Percentiles rank a stretch among this genome's conserved stretches.
Conservation (phyloP, 805 yeast species). For the Vanderwaltozyma tropicalis region DNA sequence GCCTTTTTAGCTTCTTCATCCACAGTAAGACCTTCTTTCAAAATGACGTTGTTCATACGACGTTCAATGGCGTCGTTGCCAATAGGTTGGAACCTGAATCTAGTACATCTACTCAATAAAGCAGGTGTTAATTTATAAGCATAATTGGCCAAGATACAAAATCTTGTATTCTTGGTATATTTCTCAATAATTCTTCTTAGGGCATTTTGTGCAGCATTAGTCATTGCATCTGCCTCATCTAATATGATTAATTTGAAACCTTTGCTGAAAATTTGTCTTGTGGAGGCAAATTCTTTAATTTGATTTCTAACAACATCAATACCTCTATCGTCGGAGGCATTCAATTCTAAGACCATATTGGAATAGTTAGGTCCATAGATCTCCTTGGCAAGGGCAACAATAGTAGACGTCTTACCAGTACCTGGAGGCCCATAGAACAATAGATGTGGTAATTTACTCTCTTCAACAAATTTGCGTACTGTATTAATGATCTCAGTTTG, state of each 20-base stretch:
- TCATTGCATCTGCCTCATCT: slow-evolving; percentile 96
- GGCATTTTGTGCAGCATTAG: slow-evolving; percentile 77
- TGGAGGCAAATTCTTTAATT: slow-evolving; percentile 91
- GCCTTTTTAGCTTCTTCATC: slow-evolving; percentile 51
- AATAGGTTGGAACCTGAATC: slow-evolving; percentile 87
- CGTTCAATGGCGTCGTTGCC: slow-evolving; percentile 53
- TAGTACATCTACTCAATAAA: slow-evolving; percentile 82
- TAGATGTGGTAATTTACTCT: slow-evolving; percentile 80
- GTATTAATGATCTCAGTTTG: slow-evolving; percentile 81
- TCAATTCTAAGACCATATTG: slow-evolving; percentile 87
- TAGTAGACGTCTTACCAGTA: slow-evolving; percentile 85
- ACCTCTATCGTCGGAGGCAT: slow-evolving; percentile 96
- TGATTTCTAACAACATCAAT: slow-evolving; percentile 96
- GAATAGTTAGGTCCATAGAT: slow-evolving; percentile 72
- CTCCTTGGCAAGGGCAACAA: slow-evolving; percentile 77
- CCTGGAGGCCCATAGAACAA: slow-evolving; percentile 95
- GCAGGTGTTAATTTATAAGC: slow-evolving; percentile 95
- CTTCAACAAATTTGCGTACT: slow-evolving; percentile 71
- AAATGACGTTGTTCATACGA: slow-evolving; percentile 59
- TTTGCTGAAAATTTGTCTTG: slow-evolving; percentile 79
- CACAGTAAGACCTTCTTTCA: slow-evolving; percentile 53
- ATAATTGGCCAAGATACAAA: slow-evolving; percentile 91
- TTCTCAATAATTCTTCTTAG: slow-evolving; percentile 74
- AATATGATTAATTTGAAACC: slow-evolving; percentile 86
- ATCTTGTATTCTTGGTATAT: slow-evolving; percentile 88